These are phyloP conservation scores for Bonia amplexicaulis DNA, from an alignment of 176 grass and related monocot genomes.

Conservation along the genomic window DNA sequence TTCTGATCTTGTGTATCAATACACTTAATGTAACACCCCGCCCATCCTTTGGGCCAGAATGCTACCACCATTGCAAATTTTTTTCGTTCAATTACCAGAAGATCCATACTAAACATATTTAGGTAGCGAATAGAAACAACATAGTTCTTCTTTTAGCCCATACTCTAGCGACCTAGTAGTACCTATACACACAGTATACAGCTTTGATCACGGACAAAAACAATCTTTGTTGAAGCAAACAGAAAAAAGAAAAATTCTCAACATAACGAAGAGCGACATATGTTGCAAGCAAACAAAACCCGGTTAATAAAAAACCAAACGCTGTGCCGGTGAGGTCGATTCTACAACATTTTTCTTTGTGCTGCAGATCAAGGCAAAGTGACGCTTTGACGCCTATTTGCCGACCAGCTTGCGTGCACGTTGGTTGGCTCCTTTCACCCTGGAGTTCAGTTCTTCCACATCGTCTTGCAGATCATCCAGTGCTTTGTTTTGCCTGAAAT, in stretches of 20 bases:
- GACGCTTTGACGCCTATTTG: conserved; percentile 25
- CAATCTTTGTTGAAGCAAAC: background rate
- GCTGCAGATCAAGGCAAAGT: background rate
- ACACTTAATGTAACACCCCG: too few species aligned
- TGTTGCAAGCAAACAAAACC: background rate
- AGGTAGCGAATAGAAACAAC: too few species aligned
- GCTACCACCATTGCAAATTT: too few species aligned
- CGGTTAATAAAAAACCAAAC: background rate
- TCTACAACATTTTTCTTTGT: background rate
- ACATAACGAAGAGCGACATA: background rate
- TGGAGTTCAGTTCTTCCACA: conserved; percentile 60
- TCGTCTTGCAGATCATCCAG: conserved; percentile 52
- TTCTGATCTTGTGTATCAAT: too few species aligned
- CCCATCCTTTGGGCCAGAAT: too few species aligned
- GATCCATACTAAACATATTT: too few species aligned
- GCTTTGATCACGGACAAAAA: background rate
- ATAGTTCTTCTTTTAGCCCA: too few species aligned
- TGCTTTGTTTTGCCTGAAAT: conserved; percentile 63
- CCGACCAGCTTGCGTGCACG: conserved; percentile 39
- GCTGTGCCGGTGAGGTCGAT: background rate
- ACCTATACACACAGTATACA: background rate
- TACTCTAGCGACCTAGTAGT: too few species aligned
- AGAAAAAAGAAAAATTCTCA: background rate
- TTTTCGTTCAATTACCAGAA: too few species aligned
- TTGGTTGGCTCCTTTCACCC: conserved; percentile 62